phyloP scores from a whole-genome alignment of 768 basidiomycete genomes.

The Suillus brevipes region DNA sequence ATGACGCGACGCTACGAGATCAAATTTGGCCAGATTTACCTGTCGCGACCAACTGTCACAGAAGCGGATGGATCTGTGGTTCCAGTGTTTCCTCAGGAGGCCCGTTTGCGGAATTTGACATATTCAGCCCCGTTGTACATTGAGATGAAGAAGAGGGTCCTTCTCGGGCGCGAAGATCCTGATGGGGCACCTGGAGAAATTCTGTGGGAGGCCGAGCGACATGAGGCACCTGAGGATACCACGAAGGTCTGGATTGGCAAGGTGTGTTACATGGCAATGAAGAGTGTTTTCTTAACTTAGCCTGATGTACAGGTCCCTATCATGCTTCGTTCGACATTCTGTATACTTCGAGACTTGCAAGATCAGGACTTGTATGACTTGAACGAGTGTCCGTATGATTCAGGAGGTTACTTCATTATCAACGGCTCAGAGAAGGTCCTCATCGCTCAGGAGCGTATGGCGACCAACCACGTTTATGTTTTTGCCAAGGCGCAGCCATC shows the following conservation, averaged over 20 bases:
- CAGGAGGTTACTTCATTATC: conserved; percentile 99
- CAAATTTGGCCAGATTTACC: conserved; percentile 96
- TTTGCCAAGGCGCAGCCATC: conserved; percentile 98
- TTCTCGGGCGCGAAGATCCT: conserved; percentile 79
- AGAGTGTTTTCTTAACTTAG: conserved; percentile 16
- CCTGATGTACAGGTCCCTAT: conserved; percentile 75
- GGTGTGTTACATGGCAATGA: conserved; percentile 43
- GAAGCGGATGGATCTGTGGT: conserved; percentile 94
- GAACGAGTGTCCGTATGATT: conserved; percentile 98
- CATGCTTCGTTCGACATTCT: conserved; percentile 96
- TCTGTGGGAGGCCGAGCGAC: conserved; percentile 74
- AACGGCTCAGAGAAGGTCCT: conserved; percentile 99
- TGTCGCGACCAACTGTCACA: conserved; percentile 91
- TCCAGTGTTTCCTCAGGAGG: conserved; percentile 96
- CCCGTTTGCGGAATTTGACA: conserved; percentile 89
- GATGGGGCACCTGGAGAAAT: conserved; percentile 80
- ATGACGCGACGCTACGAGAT: conserved; percentile 95
- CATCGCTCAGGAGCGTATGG: conserved; percentile 99
- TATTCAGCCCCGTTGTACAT: conserved; percentile 96
- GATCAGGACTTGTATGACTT: conserved; percentile 85
- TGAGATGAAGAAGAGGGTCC: conserved; percentile 87
- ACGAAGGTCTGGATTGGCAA: conserved; percentile 95
- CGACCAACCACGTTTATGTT: conserved; percentile 98
- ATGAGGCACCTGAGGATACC: conserved; percentile 59
- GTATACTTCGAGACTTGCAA: conserved; percentile 78